phyloP scores from a whole-genome alignment of 345 rosid species.

The Durio zibethinus region DNA sequence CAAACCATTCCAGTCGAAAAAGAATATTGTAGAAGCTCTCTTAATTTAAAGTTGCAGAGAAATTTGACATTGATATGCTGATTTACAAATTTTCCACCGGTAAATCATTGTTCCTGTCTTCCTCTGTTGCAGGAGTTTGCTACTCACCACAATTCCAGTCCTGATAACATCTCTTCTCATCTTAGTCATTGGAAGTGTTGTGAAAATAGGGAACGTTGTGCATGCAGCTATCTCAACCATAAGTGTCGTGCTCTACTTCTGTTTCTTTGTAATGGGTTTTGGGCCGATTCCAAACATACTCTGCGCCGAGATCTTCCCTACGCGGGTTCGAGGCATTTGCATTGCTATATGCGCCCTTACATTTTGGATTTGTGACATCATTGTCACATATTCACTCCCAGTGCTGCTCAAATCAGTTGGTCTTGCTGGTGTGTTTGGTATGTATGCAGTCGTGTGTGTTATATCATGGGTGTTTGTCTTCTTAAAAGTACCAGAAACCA shows the following conservation, averaged over 20 bases:
- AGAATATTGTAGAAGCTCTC: neutral
- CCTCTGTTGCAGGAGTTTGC: conserved; percentile 61
- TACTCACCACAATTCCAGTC: conserved; percentile 74
- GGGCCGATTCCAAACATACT: conserved; percentile 96
- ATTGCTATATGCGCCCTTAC: conserved; percentile 85
- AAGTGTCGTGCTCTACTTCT: conserved; percentile 70
- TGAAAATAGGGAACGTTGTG: conserved; percentile 46
- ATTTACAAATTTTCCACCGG: neutral
- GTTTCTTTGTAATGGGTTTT: conserved; percentile 96
- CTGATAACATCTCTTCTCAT: conserved; percentile 57
- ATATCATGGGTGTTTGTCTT: conserved; percentile 68
- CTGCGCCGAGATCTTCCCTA: conserved; percentile 94
- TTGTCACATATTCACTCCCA: conserved; percentile 84
- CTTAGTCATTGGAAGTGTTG: conserved; percentile 53
- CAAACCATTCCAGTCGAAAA: neutral
- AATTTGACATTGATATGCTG: neutral
- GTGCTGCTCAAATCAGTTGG: conserved; percentile 73
- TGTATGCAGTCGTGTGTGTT: conserved; percentile 67
- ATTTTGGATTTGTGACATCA: conserved; percentile 76
- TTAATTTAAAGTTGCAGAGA: neutral
- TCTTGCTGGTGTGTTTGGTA: conserved; percentile 78
- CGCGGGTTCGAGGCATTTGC: conserved; percentile 87
- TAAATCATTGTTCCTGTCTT: neutral
- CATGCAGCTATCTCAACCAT: conserved; percentile 68
- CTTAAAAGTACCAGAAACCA: conserved; percentile 87